phyloP scores from a whole-genome alignment of 306 rosid species.

The Cicer cuneatum region DNA sequence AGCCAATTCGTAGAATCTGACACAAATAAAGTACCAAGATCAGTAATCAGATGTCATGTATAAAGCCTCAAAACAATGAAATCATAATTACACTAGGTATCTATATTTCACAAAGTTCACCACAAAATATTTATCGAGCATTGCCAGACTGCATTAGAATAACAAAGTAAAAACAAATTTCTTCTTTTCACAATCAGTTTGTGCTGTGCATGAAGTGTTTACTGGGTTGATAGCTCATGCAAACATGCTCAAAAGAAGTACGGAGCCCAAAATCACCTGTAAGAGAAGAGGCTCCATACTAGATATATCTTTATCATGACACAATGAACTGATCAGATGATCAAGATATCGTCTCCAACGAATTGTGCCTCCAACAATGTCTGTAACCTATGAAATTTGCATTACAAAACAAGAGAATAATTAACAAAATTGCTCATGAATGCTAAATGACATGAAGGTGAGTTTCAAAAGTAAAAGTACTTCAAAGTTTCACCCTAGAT shows the following conservation, averaged over 20 bases:
- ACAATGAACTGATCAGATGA: slow-evolving; percentile 74
- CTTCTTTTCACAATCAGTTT: slow-evolving; percentile 15
- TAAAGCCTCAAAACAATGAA: background rate
- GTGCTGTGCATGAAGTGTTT: background rate
- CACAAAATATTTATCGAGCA: slow-evolving; percentile 16
- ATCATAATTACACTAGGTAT: background rate
- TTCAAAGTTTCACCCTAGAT: slow-evolving; percentile 23
- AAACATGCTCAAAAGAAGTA: slow-evolving; percentile 17
- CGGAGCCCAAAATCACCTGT: slow-evolving; percentile 58
- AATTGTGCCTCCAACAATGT: slow-evolving; percentile 82
- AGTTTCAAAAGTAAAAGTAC: slow-evolving; percentile 27
- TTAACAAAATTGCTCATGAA: slow-evolving; percentile 17
- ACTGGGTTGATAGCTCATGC: slow-evolving; percentile 4
- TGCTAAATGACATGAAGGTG: slow-evolving; percentile 20
- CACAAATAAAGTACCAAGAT: slow-evolving; percentile 33
- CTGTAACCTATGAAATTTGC: slow-evolving; percentile 66
- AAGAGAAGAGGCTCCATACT: slow-evolving; percentile 86
- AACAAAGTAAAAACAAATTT: background rate
- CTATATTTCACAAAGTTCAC: slow-evolving; percentile 25
- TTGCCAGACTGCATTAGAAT: slow-evolving; percentile 9
- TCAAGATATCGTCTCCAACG: slow-evolving; percentile 95
- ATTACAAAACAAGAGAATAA: slow-evolving; percentile 6
- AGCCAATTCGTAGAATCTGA: slow-evolving; percentile 84
- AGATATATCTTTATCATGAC: slow-evolving; percentile 64
- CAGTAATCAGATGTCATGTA: slow-evolving; percentile 22